These are phyloP conservation scores for Globisporangium cylindrosporum DNA, from an alignment of 352 stramenopile species.

Conservation along the genomic window DNA sequence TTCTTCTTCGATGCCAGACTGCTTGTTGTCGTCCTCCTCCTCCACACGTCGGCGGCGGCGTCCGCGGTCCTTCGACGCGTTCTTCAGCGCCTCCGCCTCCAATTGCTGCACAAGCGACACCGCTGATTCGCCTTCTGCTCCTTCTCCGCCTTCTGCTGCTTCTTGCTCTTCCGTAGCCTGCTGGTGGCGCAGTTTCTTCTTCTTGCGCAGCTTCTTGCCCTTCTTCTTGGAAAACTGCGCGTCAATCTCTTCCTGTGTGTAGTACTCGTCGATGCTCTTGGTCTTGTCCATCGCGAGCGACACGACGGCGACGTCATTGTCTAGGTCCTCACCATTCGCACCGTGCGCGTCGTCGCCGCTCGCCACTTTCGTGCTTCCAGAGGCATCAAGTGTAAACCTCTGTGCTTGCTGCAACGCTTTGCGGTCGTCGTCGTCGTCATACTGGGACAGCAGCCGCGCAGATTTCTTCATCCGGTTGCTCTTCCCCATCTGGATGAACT, in stretches of 20 bases:
- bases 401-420: conserved; percentile 29
- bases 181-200: conserved; percentile 51
- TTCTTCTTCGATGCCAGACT: conserved; percentile 33
- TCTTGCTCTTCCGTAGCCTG: conserved; percentile 43
- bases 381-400: conserved; percentile 61
- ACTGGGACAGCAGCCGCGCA: conserved; percentile 74
- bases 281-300: conserved; percentile 56
- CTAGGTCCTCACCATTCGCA: conserved; percentile 25
- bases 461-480: conserved; percentile 31
- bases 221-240: conserved; percentile 85
- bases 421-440: conserved; percentile 83
- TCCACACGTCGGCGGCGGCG: conserved; percentile 38
- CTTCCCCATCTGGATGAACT: conserved; percentile 89
- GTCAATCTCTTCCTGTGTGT: conserved; percentile 80
- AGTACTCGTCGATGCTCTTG: conserved; percentile 71
- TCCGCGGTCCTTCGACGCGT: conserved; percentile 45
- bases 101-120: conserved; percentile 54
- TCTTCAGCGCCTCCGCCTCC: conserved; percentile 52
- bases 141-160: conserved; percentile 39
- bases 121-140: conserved; percentile 22
- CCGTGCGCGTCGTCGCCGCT: not conserved
- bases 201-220: conserved; percentile 69
- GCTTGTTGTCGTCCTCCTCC: conserved; percentile 27
- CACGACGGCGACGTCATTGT: conserved; percentile 44
- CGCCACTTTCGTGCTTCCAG: conserved; percentile 21